Evolutionary conservation across 176 grass and related monocot genomes (phyloP), one percentile per base, ranked within the genome.

Genomic region (Carex scoparia): DNA sequence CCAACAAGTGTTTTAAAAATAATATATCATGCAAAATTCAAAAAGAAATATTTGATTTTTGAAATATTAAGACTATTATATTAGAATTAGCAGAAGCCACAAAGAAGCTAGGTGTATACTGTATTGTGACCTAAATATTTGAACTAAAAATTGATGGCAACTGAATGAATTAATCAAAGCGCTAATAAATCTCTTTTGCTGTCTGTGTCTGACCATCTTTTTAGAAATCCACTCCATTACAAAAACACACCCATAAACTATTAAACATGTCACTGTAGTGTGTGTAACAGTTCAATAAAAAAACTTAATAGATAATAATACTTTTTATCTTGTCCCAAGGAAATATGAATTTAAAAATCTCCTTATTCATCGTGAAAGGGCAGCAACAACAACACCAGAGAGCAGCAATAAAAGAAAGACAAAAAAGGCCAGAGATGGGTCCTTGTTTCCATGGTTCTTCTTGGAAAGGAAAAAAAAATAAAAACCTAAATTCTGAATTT

Each of bases 301-400:
- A 64, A 61, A 81, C 6, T 63, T 16, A 44, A 4, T 19, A 44
- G 4, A 81, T 61, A 55, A 63, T 2, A 63, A 64, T 67, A 30
- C 11, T 67, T 31, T 31, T 65, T 30, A 82, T 82, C 80, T 48
- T 7, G 12, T 15, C 61, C 80, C 16, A 82, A 66, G 37, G 53
- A 66, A 19, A 46, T 62, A n/a, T 46, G 37, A 10, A 62, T 81
- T 80, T 16, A 23, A 62, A 81, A 71, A 81, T 55, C 31, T 63
- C 49, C 83, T 75, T 61, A 57, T 8, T 80, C 38, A 81, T 81
- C 44, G 60, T 86, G 85, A 81, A 86, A 79, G 85, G 74, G 74
- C 60, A 86, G 60, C 84, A 86, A 86, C 61, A 80, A 80, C 56
- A 79, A 54, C 67, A 86, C 13, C 59, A 64, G 65, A 84, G 37